Conservation (phyloP, 768 basidiomycete species). For the Artomyces pyxidatus region DNA sequence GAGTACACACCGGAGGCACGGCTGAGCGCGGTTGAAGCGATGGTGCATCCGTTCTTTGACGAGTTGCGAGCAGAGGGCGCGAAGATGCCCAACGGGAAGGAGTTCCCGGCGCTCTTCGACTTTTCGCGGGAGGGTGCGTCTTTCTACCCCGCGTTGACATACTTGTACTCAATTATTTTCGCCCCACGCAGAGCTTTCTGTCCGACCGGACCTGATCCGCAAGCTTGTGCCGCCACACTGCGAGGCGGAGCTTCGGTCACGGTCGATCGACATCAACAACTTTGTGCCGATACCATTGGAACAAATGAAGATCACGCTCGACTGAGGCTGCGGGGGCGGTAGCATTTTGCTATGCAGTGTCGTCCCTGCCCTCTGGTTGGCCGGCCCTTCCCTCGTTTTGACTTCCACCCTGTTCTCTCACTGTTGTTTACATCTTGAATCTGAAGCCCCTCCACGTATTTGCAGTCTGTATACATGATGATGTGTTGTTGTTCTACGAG, state of each 20-base stretch:
- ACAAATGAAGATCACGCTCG: conserved; percentile 88
- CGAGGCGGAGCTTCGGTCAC: conserved; percentile 81
- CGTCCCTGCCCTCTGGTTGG: neutral
- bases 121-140: conserved; percentile 90
- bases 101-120: conserved; percentile 90
- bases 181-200: conserved; percentile 93
- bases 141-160: too few relatives aligned
- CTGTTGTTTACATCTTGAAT: neutral
- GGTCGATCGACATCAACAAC: conserved; percentile 79
- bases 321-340: conserved; percentile 31
- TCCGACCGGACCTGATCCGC: conserved; percentile 89
- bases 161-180: too few relatives aligned
- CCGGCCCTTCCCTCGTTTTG: neutral
- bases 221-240: conserved; percentile 86
- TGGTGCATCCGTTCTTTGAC: conserved; percentile 96
- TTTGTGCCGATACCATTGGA: conserved; percentile 98
- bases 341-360: neutral
- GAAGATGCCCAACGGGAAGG: conserved; percentile 94
- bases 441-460: neutral
- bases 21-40: conserved; percentile 81
- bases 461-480: neutral
- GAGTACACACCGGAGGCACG: conserved; percentile 98
- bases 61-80: conserved; percentile 87
- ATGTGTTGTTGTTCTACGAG: conserved; percentile 1
- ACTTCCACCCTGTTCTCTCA: neutral